phyloP scores from a whole-genome alignment of 257 asterid species.

The Nicotiana undulata region DNA sequence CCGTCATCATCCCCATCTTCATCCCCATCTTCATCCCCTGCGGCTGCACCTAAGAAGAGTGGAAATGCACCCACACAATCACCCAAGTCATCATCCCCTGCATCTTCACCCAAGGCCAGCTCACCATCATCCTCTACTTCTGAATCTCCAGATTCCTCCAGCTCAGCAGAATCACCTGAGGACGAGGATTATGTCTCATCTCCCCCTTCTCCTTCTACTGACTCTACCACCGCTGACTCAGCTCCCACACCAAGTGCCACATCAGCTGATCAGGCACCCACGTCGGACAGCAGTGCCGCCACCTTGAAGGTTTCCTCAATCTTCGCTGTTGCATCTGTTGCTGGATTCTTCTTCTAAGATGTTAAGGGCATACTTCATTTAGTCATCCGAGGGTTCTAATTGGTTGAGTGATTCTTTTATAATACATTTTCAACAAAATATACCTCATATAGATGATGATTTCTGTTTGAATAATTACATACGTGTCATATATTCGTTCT shows the following conservation, averaged over 20 bases:
- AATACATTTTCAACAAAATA: background rate
- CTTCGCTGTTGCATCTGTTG: conserved; percentile 30
- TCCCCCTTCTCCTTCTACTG: conserved; percentile 32
- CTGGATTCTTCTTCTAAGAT: conserved; percentile 33
- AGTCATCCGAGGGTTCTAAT: background rate
- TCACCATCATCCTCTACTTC: background rate
- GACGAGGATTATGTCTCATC: conserved; percentile 22
- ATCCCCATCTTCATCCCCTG: conserved; percentile 11
- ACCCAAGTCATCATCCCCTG: conserved; percentile 5
- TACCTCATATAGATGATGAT: background rate
- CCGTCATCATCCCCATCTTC: conserved; percentile 6
- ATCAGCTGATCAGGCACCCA: conserved; percentile 13
- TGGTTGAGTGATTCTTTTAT: background rate
- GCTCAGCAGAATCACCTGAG: conserved; percentile 8
- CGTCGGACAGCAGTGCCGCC: conserved; percentile 20
- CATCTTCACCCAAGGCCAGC: conserved; percentile 10
- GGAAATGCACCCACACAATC: background rate
- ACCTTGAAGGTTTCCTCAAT: conserved; percentile 40
- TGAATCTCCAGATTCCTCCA: background rate
- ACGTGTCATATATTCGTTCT: background rate
- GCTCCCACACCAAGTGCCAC: conserved; percentile 26
- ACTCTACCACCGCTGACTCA: conserved; percentile 5
- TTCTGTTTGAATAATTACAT: background rate
- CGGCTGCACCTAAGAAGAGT: background rate
- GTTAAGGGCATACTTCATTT: background rate